Percentiles rank a stretch among this genome's conserved stretches.
phyloP scores from a whole-genome alignment of 257 asterid species.

The Solanum piurae region DNA sequence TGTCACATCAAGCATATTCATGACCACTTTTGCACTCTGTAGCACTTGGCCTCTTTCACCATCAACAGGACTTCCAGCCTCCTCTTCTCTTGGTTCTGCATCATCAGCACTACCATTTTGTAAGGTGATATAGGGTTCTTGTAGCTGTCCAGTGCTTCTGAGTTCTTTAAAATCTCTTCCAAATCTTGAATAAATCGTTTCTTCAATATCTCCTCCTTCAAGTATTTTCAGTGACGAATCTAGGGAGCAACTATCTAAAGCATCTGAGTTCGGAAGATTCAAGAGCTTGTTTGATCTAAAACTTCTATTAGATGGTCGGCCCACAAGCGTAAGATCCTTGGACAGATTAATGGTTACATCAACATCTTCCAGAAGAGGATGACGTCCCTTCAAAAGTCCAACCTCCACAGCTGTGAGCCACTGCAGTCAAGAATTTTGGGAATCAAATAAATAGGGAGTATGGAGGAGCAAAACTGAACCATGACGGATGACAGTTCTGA shows the following conservation, averaged over 20 bases:
- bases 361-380: slow-evolving; percentile 80
- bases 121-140: slow-evolving; percentile 10
- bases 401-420: slow-evolving; percentile 96
- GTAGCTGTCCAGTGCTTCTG: slow-evolving; percentile 9
- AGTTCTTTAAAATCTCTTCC: slow-evolving; percentile 10
- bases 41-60: slow-evolving; percentile 54
- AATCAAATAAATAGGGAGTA: background rate
- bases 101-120: slow-evolving; percentile 17
- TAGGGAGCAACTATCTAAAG: slow-evolving; percentile 14
- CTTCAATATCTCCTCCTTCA: slow-evolving; percentile 15
- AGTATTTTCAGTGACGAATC: slow-evolving; percentile 20
- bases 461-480: background rate
- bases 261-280: slow-evolving; percentile 20
- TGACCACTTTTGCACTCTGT: slow-evolving; percentile 62
- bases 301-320: slow-evolving; percentile 20
- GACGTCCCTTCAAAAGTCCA: slow-evolving; percentile 94
- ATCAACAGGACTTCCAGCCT: slow-evolving; percentile 22
- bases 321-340: slow-evolving; percentile 39
- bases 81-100: slow-evolving; percentile 23
- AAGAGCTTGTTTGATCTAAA: slow-evolving; percentile 23
- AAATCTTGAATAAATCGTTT: slow-evolving; percentile 18
- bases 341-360: slow-evolving; percentile 70
- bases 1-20: slow-evolving; percentile 78
- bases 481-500: background rate
- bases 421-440: slow-evolving; percentile 29